phyloP scores from a whole-genome alignment of 768 basidiomycete species.

The Boletales sp. region DNA sequence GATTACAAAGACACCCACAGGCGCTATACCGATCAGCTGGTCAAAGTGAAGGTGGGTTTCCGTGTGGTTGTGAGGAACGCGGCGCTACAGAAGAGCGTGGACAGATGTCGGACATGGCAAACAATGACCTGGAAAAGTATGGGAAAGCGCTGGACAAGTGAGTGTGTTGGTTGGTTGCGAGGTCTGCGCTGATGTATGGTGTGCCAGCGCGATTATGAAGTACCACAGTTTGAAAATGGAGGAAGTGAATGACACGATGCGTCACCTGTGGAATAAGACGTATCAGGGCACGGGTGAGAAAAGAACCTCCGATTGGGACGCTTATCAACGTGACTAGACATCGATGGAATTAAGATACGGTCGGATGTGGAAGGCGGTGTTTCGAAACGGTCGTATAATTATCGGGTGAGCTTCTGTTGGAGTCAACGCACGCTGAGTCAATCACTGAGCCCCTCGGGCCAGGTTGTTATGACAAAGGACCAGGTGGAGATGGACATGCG shows the following conservation, averaged over 20 bases:
- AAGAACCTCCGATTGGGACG: conserved; percentile 1
- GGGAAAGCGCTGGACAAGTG: conserved; percentile 96
- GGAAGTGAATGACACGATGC: conserved; percentile 98
- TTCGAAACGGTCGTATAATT: conserved; percentile 95
- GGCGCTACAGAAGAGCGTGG: neutral
- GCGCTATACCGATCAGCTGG: conserved; percentile 84
- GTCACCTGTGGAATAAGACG: conserved; percentile 96
- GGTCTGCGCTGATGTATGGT: conserved; percentile 10
- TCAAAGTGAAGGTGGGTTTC: conserved; percentile 82
- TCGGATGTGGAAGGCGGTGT: conserved; percentile 90
- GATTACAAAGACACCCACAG: conserved; percentile 88
- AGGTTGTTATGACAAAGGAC: conserved; percentile 99
- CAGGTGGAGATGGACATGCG: conserved; percentile 99
- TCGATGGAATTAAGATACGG: conserved; percentile 93
- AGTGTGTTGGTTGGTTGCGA: conserved; percentile 17
- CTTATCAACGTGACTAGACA: conserved; percentile 55
- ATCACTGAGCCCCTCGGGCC: conserved; percentile 11
- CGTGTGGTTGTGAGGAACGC: neutral
- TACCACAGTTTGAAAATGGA: conserved; percentile 98
- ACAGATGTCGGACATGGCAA: conserved; percentile 97
- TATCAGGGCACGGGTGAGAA: conserved; percentile 92
- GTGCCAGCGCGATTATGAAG: conserved; percentile 90
- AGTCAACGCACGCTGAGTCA: conserved; percentile 2
- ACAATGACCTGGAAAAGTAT: conserved; percentile 95
- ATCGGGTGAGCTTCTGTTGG: conserved; percentile 59